Conservation (phyloP, 108 stramenopile species). For the Schizochytrium sp. region DNA sequence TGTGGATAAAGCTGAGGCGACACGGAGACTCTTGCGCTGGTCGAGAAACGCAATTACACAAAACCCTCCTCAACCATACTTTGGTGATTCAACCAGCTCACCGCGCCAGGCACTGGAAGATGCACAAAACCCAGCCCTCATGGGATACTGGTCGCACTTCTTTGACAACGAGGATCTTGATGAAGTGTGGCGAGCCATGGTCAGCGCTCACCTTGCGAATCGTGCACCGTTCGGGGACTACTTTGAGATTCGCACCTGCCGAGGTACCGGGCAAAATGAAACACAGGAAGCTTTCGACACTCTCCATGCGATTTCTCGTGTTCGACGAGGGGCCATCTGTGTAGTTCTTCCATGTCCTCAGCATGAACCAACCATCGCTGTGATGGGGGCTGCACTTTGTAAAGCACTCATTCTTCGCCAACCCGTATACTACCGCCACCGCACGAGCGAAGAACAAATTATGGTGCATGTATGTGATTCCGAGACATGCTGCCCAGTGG, state of each 20-base stretch:
- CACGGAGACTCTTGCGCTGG: neutral
- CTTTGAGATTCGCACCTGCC: constrained; percentile 41
- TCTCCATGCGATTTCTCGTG: constrained; percentile 22
- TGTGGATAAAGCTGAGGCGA: neutral
- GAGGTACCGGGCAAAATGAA: constrained; percentile 26
- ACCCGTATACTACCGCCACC: constrained; percentile 47
- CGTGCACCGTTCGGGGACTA: constrained; percentile 1
- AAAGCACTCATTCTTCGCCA: constrained; percentile 20
- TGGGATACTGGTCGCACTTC: constrained; percentile 58
- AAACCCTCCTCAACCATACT: neutral
- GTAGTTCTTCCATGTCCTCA: constrained; percentile 3
- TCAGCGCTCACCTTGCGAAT: constrained; percentile 5
- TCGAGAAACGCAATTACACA: neutral
- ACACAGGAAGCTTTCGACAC: constrained; percentile 24
- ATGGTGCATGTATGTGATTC: neutral
- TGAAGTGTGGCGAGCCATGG: constrained; percentile 54
- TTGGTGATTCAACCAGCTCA: neutral
- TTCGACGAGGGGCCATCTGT: constrained; percentile 1
- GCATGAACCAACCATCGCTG: neutral
- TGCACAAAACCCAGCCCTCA: neutral
- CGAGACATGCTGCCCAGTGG: neutral
- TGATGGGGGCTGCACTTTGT: neutral
- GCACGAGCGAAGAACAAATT: neutral
- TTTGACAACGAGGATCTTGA: constrained; percentile 44
- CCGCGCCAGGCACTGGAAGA: neutral